phyloP scores from a whole-genome alignment of 257 asterid species.

The Henckelia pumila region DNA sequence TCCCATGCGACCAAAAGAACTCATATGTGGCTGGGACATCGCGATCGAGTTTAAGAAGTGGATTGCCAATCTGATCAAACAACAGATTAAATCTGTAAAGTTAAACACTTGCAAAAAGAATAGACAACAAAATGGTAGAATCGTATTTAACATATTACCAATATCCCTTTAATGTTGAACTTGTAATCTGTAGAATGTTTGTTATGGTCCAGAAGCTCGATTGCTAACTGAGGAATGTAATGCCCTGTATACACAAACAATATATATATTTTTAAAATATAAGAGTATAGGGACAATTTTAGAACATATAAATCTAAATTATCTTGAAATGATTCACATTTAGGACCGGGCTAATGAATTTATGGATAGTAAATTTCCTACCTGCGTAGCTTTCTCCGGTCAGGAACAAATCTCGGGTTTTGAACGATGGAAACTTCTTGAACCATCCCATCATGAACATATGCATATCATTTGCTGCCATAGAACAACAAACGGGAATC shows the following conservation, averaged over 20 bases:
- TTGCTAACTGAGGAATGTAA: constrained; percentile 86
- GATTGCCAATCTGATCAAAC: constrained; percentile 82
- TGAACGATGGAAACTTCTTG: constrained; percentile 77
- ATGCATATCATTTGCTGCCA: constrained; percentile 84
- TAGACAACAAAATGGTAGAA: neutral
- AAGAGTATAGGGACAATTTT: neutral
- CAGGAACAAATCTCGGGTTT: constrained; percentile 65
- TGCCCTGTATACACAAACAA: constrained; percentile 51
- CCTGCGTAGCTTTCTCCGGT: constrained; percentile 99
- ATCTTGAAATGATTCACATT: neutral
- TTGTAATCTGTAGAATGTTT: constrained; percentile 53
- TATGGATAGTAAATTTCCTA: constrained; percentile 20
- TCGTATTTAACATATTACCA: constrained; percentile 40
- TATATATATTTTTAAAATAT: neutral
- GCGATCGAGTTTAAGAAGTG: constrained; percentile 85
- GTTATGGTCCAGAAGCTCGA: constrained; percentile 76
- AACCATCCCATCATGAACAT: constrained; percentile 74
- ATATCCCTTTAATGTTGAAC: constrained; percentile 87
- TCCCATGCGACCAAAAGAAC: constrained; percentile 94
- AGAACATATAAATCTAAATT: neutral
- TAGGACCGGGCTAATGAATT: neutral
- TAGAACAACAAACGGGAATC: constrained; percentile 25
- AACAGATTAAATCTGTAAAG: constrained; percentile 8
- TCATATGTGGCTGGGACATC: constrained; percentile 81
- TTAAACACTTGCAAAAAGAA: neutral